phyloP scores from a whole-genome alignment of 2,329 filamentous ascomycete genomes.

The Ophiognomonia clavigignenti-juglandacearum region DNA sequence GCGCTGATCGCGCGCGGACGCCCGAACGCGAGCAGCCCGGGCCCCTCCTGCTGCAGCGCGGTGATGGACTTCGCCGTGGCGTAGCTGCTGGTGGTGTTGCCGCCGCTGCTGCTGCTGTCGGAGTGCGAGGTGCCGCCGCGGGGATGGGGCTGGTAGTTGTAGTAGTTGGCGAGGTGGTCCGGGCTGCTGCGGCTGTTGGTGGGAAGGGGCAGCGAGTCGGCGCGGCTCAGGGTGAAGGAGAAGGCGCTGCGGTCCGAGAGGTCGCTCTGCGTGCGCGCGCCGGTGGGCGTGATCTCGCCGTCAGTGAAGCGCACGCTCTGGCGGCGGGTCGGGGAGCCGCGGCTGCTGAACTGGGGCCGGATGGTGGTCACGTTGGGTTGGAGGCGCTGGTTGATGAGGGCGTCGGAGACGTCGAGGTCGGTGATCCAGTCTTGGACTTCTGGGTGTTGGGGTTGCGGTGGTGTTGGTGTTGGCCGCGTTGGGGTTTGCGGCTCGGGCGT shows the following conservation, averaged over 20 bases:
- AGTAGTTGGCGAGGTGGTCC: conserved; percentile 24
- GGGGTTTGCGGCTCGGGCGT: conserved; percentile 7
- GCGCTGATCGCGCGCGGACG: conserved; percentile 9
- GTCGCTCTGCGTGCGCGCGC: conserved; percentile 46
- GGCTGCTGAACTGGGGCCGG: conserved; percentile 20
- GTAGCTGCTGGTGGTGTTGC: conserved; percentile 32
- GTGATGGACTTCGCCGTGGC: conserved; percentile 50
- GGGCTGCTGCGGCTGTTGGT: conserved; percentile 20
- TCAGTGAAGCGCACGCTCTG: conserved; percentile 25
- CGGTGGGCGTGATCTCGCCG: conserved; percentile 8
- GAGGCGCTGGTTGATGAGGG: conserved; percentile 42
- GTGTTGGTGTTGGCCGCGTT: too few species aligned
- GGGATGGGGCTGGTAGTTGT: conserved; percentile 5
- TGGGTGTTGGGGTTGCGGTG: conserved; percentile 33
- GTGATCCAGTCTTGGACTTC: conserved; percentile 56
- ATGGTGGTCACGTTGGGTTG: conserved; percentile 26
- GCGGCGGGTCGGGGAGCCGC: conserved; percentile 34
- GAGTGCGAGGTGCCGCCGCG: conserved; percentile 18
- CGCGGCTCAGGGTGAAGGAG: conserved; percentile 29
- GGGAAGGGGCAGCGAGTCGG: conserved; percentile 31
- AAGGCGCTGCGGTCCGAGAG: conserved; percentile 47
- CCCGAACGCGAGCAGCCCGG: conserved; percentile 37
- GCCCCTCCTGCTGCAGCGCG: conserved; percentile 48
- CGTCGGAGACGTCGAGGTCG: conserved; percentile 50
- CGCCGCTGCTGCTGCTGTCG: conserved; percentile 32